Evolutionary conservation across 768 basidiomycete genomes (phyloP).

Genomic region (Lentinus brumalis): DNA sequence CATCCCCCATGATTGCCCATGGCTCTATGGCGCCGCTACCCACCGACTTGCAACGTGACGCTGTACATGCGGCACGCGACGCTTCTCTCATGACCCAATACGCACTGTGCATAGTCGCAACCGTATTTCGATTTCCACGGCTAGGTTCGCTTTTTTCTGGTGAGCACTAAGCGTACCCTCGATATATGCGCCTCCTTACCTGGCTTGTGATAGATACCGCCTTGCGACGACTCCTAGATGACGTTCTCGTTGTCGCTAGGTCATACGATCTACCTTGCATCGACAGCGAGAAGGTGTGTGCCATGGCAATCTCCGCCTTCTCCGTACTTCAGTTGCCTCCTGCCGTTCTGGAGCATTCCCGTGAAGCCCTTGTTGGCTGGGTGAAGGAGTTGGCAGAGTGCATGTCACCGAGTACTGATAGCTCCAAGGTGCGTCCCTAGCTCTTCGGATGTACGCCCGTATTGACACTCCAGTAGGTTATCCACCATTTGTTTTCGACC

Average conservation of each 20-base stretch:
- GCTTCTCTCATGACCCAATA: constrained; percentile 51
- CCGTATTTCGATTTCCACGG: constrained; percentile 49
- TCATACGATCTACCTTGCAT: constrained; percentile 37
- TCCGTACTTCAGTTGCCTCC: constrained; percentile 50
- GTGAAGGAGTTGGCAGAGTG: background rate
- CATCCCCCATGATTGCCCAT: constrained; percentile 10
- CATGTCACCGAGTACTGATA: background rate
- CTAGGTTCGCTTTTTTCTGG: constrained; percentile 51
- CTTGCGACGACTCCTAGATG: constrained; percentile 46
- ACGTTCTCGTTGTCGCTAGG: constrained; percentile 46
- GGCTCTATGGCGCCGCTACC: background rate
- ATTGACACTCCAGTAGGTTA: background rate
- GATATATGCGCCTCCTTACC: background rate
- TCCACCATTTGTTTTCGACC: constrained; percentile 4
- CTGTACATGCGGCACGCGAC: constrained; percentile 25
- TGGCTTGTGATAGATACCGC: constrained; percentile 38
- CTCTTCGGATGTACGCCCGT: background rate
- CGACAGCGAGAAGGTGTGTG: constrained; percentile 46
- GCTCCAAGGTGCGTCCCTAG: constrained; percentile 3
- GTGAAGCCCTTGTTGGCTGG: background rate
- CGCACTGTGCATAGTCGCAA: constrained; percentile 53
- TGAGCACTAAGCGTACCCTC: constrained; percentile 23
- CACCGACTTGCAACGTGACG: constrained; percentile 29
- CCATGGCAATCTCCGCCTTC: constrained; percentile 53
- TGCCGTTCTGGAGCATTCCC: background rate